Conservation (phyloP, 2,329 filamentous ascomycete genomes). For the Fusarium camptoceras region DNA sequence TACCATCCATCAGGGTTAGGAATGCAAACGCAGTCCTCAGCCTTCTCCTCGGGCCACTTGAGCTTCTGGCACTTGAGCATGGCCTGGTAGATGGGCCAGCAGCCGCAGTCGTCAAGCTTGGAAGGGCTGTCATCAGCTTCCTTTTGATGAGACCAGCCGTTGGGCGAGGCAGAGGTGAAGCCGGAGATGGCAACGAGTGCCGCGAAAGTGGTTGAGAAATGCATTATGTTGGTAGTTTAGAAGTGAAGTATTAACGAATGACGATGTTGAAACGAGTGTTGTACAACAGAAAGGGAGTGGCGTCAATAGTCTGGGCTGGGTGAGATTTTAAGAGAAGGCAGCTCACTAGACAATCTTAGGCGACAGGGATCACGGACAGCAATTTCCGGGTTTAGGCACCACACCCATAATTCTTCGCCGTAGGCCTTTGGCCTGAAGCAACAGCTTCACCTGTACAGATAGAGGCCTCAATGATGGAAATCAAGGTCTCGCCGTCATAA, state of each 20-base stretch:
- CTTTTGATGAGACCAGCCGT: slow-evolving; percentile 38
- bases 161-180: slow-evolving; percentile 26
- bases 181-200: slow-evolving; percentile 15
- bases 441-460: neutral
- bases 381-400: slow-evolving; percentile 2
- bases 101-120: slow-evolving; percentile 40
- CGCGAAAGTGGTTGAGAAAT: slow-evolving; percentile 1
- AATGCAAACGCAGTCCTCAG: slow-evolving; percentile 33
- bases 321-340: neutral
- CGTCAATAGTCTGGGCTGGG: neutral
- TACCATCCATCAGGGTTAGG: slow-evolving; percentile 38
- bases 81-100: slow-evolving; percentile 39
- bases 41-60: slow-evolving; percentile 21
- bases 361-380: neutral
- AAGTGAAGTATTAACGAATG: neutral
- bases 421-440: neutral
- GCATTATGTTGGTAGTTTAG: slow-evolving; percentile 6
- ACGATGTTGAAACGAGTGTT: slow-evolving; percentile 2
- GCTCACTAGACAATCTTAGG: neutral
- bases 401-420: neutral
- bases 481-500: rapidly evolving
- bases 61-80: slow-evolving; percentile 38
- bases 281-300: neutral
- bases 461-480: neutral
- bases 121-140: slow-evolving; percentile 34